Evolutionary conservation across 352 stramenopile genomes (phyloP), one percentile per base, ranked within the genome.

Genomic region (Pythium volutum): DNA sequence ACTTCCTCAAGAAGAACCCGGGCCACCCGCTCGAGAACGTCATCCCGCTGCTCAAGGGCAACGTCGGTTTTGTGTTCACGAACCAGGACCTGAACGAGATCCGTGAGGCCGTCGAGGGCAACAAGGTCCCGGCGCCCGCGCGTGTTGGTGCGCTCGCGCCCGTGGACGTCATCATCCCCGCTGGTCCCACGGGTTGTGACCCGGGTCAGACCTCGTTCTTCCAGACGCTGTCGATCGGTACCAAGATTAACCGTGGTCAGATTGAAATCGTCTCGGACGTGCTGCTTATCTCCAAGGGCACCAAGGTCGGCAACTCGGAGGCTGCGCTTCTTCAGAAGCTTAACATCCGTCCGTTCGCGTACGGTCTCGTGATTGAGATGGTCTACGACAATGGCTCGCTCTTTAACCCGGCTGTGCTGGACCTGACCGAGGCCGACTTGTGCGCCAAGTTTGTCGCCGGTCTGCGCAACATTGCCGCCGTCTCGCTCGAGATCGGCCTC

Each of bases 51-150:
- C 73, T 98, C 54, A 89, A 93, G 72, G 98, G 98, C 73, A 99
- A 99, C 79, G 91, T 99, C 46, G 98, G 98, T 58, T 99, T 99
- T 74, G 97, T 99, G 25, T 99, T 99, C 87, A 99, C 97, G 70
- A 99, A 99, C 80, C 85, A 85, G 33, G 96, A 99, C 77, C 77
- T 99, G 55, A 78, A 82, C 67, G 79, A 96, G 56, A 80, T 99
- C 49, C 93, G 96, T 70, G 74, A 95, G 57, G 70, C 92, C 36
- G 74, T 97, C 31, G 86, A 95, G 62, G 79, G 67, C 16, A 96
- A 97, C 84, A 91, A 91, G 71, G 91, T 97, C 71, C 97, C 97
- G 47, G 98, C 98, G 57, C 96, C 97, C 49, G 97, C 97, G 36
- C 90, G 93, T 92, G 95, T 99, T 31, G 97, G 97, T 73, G 73